Percentiles rank a stretch among this genome's conserved stretches.
Conservation (phyloP, 352 stramenopile species). For the Thalassiosira sp. region DNA sequence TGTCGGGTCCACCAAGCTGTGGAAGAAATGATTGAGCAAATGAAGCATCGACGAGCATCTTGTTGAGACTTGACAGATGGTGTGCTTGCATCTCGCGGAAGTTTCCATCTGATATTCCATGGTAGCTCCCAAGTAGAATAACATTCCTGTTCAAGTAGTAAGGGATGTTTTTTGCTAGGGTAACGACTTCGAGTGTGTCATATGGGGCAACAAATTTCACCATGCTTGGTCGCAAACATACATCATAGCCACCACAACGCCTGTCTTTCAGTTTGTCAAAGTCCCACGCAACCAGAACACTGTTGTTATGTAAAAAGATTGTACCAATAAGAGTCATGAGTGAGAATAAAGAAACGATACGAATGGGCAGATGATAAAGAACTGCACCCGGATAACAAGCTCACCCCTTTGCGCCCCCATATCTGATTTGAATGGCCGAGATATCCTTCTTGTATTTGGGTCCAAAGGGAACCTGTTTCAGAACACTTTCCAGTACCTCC, state of each 20-base stretch:
- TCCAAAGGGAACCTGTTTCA: conserved; percentile 25
- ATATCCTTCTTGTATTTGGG: conserved; percentile 22
- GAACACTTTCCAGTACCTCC: conserved; percentile 7
- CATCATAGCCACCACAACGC: conserved; percentile 8
- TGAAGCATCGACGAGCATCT: conserved; percentile 15
- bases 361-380: too few species aligned
- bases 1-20: conserved; percentile 26
- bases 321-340: neutral
- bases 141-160: conserved; percentile 43
- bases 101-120: conserved; percentile 7
- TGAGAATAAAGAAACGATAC: neutral
- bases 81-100: conserved; percentile 18
- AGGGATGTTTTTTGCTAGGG: conserved; percentile 25
- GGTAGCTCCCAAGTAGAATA: conserved; percentile 18
- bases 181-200: conserved; percentile 20
- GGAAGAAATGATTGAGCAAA: conserved; percentile 13
- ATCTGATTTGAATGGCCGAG: conserved; percentile 33
- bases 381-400: too few species aligned
- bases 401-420: conserved; percentile 33
- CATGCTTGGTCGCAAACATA: conserved; percentile 27
- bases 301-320: neutral
- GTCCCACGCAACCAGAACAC: conserved; percentile 26
- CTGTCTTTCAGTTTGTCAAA: conserved; percentile 4
- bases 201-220: conserved; percentile 38
- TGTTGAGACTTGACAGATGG: conserved; percentile 24